phyloP scores from a whole-genome alignment of 1,139 yeast species.

The Sugiyamaella sp. region DNA sequence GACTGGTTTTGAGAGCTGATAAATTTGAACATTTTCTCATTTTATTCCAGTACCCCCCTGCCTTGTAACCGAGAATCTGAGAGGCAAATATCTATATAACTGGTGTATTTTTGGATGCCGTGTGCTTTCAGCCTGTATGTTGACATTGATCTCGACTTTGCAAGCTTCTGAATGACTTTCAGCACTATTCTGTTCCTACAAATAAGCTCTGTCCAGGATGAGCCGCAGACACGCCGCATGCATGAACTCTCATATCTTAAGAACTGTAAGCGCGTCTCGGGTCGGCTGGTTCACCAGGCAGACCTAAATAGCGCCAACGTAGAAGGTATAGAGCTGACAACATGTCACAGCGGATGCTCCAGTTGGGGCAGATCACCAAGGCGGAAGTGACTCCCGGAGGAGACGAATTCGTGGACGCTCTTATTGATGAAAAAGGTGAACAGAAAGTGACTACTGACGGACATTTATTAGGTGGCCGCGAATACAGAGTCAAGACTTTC shows the following conservation, averaged over 20 bases:
- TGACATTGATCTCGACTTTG: too few species aligned
- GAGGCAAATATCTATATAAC: too few species aligned
- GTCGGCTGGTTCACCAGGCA: background rate
- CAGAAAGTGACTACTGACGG: slow-evolving; percentile 61
- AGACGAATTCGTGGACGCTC: slow-evolving; percentile 43
- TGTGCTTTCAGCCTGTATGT: too few species aligned
- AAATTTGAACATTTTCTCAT: too few species aligned
- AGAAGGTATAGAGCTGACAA: background rate
- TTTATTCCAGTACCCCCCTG: too few species aligned
- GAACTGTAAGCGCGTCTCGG: background rate
- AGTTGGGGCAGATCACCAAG: slow-evolving; percentile 35
- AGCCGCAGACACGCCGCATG: background rate
- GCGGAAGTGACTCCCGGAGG: slow-evolving; percentile 35
- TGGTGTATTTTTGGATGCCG: too few species aligned
- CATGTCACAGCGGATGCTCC: slow-evolving; percentile 28
- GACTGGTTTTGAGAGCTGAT: too few species aligned
- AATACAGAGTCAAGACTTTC: slow-evolving; percentile 59
- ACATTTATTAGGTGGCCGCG: slow-evolving; percentile 57
- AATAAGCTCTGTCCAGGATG: too few species aligned
- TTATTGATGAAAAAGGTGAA: slow-evolving; percentile 56
- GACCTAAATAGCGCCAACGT: background rate
- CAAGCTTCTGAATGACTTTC: too few species aligned
- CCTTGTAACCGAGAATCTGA: too few species aligned
- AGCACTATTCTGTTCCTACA: too few species aligned
- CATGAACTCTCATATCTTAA: background rate